Evolutionary conservation across 257 asterid species (phyloP), one percentile per base, ranked within the genome.

Genomic region (Solanum etuberosum): DNA sequence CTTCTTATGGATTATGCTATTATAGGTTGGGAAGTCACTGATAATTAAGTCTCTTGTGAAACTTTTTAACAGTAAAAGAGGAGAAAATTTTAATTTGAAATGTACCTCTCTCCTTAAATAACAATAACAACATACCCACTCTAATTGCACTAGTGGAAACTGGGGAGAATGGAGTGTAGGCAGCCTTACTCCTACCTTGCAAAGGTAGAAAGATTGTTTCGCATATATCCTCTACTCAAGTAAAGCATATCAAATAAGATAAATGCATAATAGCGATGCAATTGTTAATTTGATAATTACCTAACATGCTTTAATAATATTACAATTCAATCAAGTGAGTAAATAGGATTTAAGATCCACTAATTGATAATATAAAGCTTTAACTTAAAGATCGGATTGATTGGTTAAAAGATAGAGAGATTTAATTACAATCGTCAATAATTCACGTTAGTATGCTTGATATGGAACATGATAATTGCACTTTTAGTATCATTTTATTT

Each of bases 1-100:
- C 73, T 7, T 72, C 65, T 23, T 67, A 77, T 85, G 89, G 78
- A 18, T 40, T 74, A 13, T 51, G 25, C 74, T 54, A 40, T 34
- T 92, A 87, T 89, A 96, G 99, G 99, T 94, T 57, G 98, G 99
- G 84, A 97, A 97, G 93, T 94, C 99, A 1, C 91, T 97, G 92
- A 90, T 96, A 88, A 97, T 95, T 15, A 92, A 96, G 94, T 90
- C 93, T 87, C 92, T 97, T 59, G 90, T 96, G 68, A 5, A 31
- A 65, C 35, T 27, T 65, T 11, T 65, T 65, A 27, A 27, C 35
- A 2, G 20, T 27, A 11, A 27, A 65, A 65, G 73, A 27, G 35
- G 35, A 65, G 35, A 13, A 27, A 11, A 0, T 10, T 61, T 25
- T 23, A 2, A n/a, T 23, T 3, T 27, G 35, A 65, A 14, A 65